Base-by-base conservation (phyloP, 1,284 basidiomycete species). In the Fistulina hepatica region DNA sequence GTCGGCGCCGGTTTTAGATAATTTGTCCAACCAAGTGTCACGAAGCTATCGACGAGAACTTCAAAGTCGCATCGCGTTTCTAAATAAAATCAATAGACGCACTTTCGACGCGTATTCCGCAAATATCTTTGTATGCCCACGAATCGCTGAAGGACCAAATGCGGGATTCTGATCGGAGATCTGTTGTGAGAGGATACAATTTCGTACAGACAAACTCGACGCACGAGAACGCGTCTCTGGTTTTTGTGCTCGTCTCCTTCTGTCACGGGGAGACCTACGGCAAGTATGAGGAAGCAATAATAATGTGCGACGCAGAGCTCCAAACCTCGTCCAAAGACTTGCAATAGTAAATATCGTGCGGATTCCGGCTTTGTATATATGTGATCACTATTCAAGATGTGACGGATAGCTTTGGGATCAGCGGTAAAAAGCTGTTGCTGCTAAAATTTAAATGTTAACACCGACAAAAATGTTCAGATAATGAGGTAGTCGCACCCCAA, bases 121-220 rank as follows among this genome's bases (percentile, higher is more conserved):
- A 40, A 79, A 78, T 10, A 76, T 63, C 10, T 59, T 58, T 0
- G 70, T 76, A 0, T 77, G 51, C 24, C 68, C 67, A 2, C 75
- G 61, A 21, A 77, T 63, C 43, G 74, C 69, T 1, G 61, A 52
- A 0, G 64, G 61, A 5, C 72, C 69, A 40, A 79, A 77, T 0
- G 71, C 73, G 17, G 73, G 74, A 45, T 75, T 78, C 74, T 70
- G 25, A 27, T n/a, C n/a, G n/a, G n/a, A n/a, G n/a, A n/a, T n/a
- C n/a, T n/a, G n/a, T n/a, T n/a, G n/a, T n/a, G n/a, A n/a, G n/a
- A n/a, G n/a, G n/a, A n/a, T n/a, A n/a, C n/a, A n/a, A n/a, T n/a
- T n/a, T n/a, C n/a, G n/a, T 6, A 11, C 25, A 3, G 12, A 6
- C 16, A 30, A 13, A 25, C 13, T 12, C 11, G 9, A 19, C 10